These are phyloP conservation scores for Kodamaea jinghongensis DNA, from an alignment of 805 yeast genomes.

Conservation along the genomic window DNA sequence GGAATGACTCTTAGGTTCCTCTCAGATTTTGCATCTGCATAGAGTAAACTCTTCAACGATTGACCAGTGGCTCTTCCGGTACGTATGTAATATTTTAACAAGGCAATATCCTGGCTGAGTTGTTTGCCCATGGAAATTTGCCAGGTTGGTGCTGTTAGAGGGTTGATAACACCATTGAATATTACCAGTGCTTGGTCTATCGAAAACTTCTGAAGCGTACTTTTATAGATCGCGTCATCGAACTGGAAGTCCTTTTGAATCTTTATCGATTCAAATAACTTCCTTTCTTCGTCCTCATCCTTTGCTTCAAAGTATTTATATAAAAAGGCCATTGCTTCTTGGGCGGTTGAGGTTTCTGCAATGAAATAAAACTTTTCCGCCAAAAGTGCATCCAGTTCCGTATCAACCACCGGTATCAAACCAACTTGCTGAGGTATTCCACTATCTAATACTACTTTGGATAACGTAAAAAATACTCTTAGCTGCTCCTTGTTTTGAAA, in stretches of 20 bases:
- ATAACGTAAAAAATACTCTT: conserved; percentile 46
- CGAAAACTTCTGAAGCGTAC: conserved; percentile 28
- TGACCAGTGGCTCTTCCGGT: conserved; percentile 22
- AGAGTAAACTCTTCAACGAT: conserved; percentile 40
- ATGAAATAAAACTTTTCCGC: conserved; percentile 36
- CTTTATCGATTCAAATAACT: conserved; percentile 18
- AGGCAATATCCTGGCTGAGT: conserved; percentile 49
- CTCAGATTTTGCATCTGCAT: conserved; percentile 36
- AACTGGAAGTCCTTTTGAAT: conserved; percentile 18
- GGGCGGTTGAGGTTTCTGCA: conserved; percentile 25
- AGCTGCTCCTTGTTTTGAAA: conserved; percentile 53
- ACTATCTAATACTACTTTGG: conserved; percentile 49
- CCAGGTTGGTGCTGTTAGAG: conserved; percentile 51
- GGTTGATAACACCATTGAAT: conserved; percentile 69
- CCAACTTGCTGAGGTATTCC: conserved; percentile 81
- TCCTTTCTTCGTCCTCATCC: conserved; percentile 22
- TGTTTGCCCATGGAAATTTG: conserved; percentile 52
- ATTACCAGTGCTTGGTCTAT: conserved; percentile 52
- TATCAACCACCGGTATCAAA: conserved; percentile 57
- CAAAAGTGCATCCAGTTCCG: conserved; percentile 24
- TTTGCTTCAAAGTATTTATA: conserved; percentile 34
- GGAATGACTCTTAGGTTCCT: conserved; percentile 47
- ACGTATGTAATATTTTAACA: conserved; percentile 26
- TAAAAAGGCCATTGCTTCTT: conserved; percentile 39
- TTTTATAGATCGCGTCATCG: conserved; percentile 17